These are phyloP conservation scores for Isoetes taiwanensis DNA, from an alignment of 75 land plant species.

Conservation along the genomic window DNA sequence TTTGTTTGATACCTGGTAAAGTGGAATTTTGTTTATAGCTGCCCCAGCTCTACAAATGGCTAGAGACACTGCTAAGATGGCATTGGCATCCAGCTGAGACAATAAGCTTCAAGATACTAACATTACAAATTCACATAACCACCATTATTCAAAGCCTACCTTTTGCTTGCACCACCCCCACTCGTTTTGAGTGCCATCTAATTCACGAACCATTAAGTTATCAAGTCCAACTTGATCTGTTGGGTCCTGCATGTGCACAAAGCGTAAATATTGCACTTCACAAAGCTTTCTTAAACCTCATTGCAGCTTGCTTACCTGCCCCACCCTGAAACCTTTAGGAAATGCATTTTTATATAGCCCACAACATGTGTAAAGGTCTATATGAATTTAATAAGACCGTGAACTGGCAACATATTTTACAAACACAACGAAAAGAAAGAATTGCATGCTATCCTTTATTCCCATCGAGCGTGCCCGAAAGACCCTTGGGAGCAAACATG, in stretches of 20 bases:
- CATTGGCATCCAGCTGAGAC: conserved; percentile 91
- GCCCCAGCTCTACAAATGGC: conserved; percentile 99
- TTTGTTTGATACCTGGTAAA: conserved; percentile 91
- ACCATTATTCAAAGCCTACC: conserved; percentile 21
- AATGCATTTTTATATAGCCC: too few relatives aligned
- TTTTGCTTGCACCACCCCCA: conserved; percentile 99
- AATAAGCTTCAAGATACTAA: conserved; percentile 3
- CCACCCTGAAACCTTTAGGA: too few relatives aligned
- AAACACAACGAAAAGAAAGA: too few relatives aligned
- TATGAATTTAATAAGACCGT: too few relatives aligned
- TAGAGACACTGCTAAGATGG: conserved; percentile 88
- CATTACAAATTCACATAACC: background rate
- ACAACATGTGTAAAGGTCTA: too few relatives aligned
- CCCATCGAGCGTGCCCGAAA: too few relatives aligned
- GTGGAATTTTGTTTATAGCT: conserved; percentile 52
- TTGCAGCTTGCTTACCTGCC: too few relatives aligned
- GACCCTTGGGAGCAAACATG: too few relatives aligned
- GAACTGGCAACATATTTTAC: too few relatives aligned
- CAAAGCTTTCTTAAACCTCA: too few relatives aligned
- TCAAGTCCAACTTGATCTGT: conserved; percentile 74
- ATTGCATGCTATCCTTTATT: too few relatives aligned
- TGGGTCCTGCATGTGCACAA: conserved; percentile 71
- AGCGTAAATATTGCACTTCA: too few relatives aligned
- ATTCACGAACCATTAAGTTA: conserved; percentile 85
- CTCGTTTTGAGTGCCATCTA: conserved; percentile 89